These are phyloP conservation scores for Plasmodium vinckei DNA, from an alignment of 169 alveolate genomes.

Conservation along the genomic window DNA sequence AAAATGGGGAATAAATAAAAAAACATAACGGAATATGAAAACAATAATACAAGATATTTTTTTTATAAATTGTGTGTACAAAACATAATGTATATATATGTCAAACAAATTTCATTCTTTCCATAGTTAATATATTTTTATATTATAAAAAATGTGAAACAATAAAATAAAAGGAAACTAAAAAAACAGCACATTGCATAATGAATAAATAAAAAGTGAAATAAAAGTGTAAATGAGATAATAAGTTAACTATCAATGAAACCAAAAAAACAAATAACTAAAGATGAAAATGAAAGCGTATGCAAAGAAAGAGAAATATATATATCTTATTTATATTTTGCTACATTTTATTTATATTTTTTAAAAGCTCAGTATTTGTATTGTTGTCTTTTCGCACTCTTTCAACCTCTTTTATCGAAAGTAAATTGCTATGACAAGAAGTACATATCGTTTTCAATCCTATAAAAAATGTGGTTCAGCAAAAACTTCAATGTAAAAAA, in stretches of 20 bases:
- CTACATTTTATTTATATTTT: conserved; percentile 56
- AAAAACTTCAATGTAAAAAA: too few species aligned
- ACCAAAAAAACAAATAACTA: background rate
- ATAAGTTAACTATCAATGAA: background rate
- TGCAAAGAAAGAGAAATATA: background rate
- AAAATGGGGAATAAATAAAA: too few species aligned
- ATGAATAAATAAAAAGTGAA: background rate
- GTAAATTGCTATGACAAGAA: conserved; percentile 54
- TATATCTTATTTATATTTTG: too few species aligned
- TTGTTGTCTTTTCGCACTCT: conserved; percentile 65
- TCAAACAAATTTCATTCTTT: too few species aligned
- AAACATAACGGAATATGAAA: too few species aligned
- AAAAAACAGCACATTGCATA: too few species aligned
- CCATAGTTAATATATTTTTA: too few species aligned
- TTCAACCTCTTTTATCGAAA: conserved; percentile 62
- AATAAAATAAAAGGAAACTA: too few species aligned
- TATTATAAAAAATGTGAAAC: too few species aligned
- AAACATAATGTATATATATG: too few species aligned
- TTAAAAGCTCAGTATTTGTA: conserved; percentile 57
- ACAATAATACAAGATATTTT: too few species aligned
- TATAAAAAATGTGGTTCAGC: background rate
- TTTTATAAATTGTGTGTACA: too few species aligned
- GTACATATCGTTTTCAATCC: conserved; percentile 68
- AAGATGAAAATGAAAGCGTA: background rate
- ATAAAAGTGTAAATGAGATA: background rate